Percentiles rank a stretch among this genome's conserved stretches.
phyloP scores from a whole-genome alignment of 192 early-diverging fungal species.

The Backusella luteola region DNA sequence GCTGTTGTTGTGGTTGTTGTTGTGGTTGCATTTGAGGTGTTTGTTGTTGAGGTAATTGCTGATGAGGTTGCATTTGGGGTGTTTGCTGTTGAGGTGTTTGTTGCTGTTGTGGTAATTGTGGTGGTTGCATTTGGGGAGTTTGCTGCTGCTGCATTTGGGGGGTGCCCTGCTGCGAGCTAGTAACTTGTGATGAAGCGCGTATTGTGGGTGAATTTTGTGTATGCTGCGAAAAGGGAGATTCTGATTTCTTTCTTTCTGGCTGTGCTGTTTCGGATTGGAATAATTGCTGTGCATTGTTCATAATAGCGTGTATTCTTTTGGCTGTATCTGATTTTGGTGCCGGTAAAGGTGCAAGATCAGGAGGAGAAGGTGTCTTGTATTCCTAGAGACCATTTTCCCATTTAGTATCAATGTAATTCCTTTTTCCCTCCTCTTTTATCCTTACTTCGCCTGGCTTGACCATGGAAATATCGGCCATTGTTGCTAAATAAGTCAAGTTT shows the following conservation, averaged over 20 bases:
- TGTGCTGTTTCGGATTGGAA: not conserved
- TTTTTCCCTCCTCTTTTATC: not conserved
- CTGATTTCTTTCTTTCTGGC: not conserved
- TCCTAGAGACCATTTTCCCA: not conserved
- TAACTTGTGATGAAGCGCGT: not conserved
- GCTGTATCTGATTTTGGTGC: slow-evolving; percentile 21
- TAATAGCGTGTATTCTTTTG: slow-evolving; percentile 18
- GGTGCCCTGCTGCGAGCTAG: not conserved
- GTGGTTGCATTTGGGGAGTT: not conserved
- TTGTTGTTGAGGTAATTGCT: not conserved
- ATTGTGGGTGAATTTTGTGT: slow-evolving; percentile 10
- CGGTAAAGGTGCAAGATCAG: slow-evolving; percentile 29
- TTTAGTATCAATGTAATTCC: not conserved
- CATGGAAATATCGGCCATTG: slow-evolving; percentile 35
- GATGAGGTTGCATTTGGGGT: not conserved
- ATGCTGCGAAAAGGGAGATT: not conserved
- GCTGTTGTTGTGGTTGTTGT: not conserved
- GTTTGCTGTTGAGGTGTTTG: slow-evolving; percentile 1
- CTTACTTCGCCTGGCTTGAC: slow-evolving; percentile 32
- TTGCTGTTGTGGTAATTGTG: not conserved
- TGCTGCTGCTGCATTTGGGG: not conserved
- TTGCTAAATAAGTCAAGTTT: slow-evolving; percentile 36
- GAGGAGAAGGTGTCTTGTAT: slow-evolving; percentile 31
- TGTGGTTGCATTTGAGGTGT: not conserved
- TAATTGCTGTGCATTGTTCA: slow-evolving; percentile 25